phyloP scores from a whole-genome alignment of 1,284 basidiomycete genomes.

The Cystobasidium sp. region DNA sequence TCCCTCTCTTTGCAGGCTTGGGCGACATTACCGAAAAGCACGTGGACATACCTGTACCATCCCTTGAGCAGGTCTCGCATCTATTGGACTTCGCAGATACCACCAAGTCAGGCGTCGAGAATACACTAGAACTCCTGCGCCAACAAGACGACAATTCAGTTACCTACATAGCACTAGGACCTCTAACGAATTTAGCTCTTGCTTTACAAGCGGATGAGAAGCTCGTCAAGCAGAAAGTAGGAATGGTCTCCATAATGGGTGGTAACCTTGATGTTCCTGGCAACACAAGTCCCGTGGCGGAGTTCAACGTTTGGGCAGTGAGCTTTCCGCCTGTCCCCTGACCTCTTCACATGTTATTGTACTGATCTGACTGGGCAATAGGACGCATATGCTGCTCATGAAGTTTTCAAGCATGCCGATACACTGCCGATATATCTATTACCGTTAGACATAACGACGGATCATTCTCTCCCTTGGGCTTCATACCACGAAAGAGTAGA shows the following conservation, averaged over 20 bases:
- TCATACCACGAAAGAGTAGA: conserved; percentile 61
- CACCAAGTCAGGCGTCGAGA: conserved; percentile 64
- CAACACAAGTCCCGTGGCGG: conserved; percentile 79
- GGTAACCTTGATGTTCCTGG: conserved; percentile 92
- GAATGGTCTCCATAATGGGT: conserved; percentile 86
- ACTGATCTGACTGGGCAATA: conserved; percentile 12
- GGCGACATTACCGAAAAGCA: conserved; percentile 75
- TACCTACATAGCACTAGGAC: conserved; percentile 84
- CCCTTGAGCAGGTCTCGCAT: not conserved
- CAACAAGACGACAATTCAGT: conserved; percentile 68
- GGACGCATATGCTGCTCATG: conserved; percentile 58
- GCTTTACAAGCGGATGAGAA: conserved; percentile 67
- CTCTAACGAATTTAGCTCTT: conserved; percentile 81
- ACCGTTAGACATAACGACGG: conserved; percentile 74
- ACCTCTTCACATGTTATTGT: conserved; percentile 69
- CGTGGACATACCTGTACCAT: conserved; percentile 64
- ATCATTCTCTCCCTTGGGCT: conserved; percentile 74
- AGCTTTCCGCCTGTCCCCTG: conserved; percentile 60
- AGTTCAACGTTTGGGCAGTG: conserved; percentile 94
- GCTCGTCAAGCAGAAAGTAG: conserved; percentile 63
- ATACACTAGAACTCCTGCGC: conserved; percentile 70
- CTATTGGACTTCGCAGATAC: conserved; percentile 50
- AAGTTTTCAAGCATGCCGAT: conserved; percentile 30
- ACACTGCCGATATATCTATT: conserved; percentile 64
- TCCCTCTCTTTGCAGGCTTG: conserved; percentile 62